Base-by-base conservation (phyloP, 768 basidiomycete species). In the Mycena filopes region DNA sequence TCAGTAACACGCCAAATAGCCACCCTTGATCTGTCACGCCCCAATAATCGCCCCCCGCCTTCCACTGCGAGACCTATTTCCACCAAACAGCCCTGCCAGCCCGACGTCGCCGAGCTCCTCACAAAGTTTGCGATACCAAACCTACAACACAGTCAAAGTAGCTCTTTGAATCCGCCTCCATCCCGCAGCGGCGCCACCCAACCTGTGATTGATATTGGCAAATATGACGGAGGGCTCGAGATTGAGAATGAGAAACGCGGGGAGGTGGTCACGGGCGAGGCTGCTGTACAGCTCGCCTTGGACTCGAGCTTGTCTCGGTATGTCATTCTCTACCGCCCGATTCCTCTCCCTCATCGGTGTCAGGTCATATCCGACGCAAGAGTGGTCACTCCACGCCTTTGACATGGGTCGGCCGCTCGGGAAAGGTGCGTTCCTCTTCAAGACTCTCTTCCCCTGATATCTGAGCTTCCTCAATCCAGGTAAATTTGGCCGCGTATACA, bases 401-500 rank as follows among this genome's bases (percentile, higher is more conserved):
- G 95, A 98, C 67, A 97, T 99, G 73, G 97, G 98, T 20, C 88
- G 95, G 13, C 95, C 96, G 4, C 85, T 99, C 2, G 98, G 98
- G n/a, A 98, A 99, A 76, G 68, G 68, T 69, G 49, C 48, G 53
- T 49, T 20, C 25, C n/a, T 43, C 43, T 25, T 58, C 5, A 5
- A 16, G 20, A 20, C 26, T 20, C 28, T 21, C 33, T 26, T n/a
- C 28, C 16, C 5, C 16, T 10, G n/a, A 5, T 40, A 21, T 2
- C 12, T 23, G 55, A 26, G 41, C n/a, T 9, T 26, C 15, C 15
- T 21, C 6, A 10, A 0, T 16, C 42, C 11, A 69, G 98, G 98
- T 48, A 99, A 99, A 81, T 99, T 99, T 71, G 98, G 98, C 1
- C 92, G 95, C 3, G 98, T 99, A 26, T 99, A 99, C 83, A 96